Conservation (phyloP, 371 early-diverging fungal genomes). For the Apophysomyces variabilis region DNA sequence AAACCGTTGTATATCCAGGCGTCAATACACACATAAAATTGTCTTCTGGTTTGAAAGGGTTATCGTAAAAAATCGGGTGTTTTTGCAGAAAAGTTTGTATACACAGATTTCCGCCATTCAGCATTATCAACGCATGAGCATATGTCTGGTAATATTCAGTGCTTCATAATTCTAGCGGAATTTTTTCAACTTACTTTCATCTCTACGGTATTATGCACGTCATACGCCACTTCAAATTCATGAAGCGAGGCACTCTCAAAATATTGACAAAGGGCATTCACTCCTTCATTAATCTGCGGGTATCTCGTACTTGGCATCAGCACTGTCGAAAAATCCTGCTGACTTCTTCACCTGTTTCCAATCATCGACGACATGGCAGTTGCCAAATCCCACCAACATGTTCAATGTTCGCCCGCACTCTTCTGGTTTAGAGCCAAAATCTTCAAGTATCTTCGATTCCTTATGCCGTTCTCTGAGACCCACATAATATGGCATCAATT, state of each 20-base stretch:
- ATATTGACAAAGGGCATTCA: slow-evolving; percentile 75
- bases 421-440: slow-evolving; percentile 67
- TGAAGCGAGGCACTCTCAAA: slow-evolving; percentile 80
- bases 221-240: slow-evolving; percentile 84
- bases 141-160: slow-evolving; percentile 46
- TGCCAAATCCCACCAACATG: slow-evolving; percentile 61
- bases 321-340: slow-evolving; percentile 11
- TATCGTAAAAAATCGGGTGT: slow-evolving; percentile 86
- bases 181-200: slow-evolving; percentile 58
- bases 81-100: slow-evolving; percentile 86
- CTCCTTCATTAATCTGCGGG: slow-evolving; percentile 43
- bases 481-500: slow-evolving; percentile 73
- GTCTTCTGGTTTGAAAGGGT: slow-evolving; percentile 63
- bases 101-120: slow-evolving; percentile 81
- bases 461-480: slow-evolving; percentile 68
- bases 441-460: slow-evolving; percentile 73
- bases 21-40: slow-evolving; percentile 52
- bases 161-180: neutral
- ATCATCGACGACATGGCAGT: slow-evolving; percentile 58
- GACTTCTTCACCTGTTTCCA: slow-evolving; percentile 40
- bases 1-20: too few species aligned
- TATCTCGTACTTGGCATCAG: slow-evolving; percentile 29
- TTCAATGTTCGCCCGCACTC: slow-evolving; percentile 72
- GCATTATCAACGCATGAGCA: slow-evolving; percentile 69
- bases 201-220: slow-evolving; percentile 62